Conservation (phyloP, 352 stramenopile species). For the Phytophthora hybrid region DNA sequence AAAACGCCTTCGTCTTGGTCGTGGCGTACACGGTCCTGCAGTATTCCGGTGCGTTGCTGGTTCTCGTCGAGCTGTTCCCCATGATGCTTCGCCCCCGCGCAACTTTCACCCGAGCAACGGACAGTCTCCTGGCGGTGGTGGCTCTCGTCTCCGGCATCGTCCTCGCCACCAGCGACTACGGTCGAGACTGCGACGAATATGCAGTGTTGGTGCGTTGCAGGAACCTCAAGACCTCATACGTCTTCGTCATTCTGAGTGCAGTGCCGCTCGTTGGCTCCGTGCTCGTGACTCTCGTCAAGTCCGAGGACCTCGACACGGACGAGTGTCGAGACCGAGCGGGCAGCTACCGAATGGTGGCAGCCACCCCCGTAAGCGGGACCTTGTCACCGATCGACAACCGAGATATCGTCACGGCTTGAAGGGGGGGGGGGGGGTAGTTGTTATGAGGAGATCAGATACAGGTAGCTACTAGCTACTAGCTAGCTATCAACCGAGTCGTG, state of each 20-base stretch:
- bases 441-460: neutral
- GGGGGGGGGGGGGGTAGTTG: neutral
- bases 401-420: constrained; percentile 24
- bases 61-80: constrained; percentile 43
- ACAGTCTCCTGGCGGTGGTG: constrained; percentile 39
- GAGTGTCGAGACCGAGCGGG: constrained; percentile 37
- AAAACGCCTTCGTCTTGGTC: constrained; percentile 36
- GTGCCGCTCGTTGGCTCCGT: constrained; percentile 44
- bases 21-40: constrained; percentile 35
- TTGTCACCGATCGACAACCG: constrained; percentile 22
- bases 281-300: constrained; percentile 43
- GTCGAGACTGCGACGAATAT: constrained; percentile 44
- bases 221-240: constrained; percentile 46
- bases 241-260: constrained; percentile 48
- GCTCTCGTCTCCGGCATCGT: constrained; percentile 40
- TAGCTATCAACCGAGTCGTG: neutral
- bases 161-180: constrained; percentile 38
- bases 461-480: neutral
- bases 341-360: constrained; percentile 35
- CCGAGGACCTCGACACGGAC: constrained; percentile 10
- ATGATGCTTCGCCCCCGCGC: constrained; percentile 39
- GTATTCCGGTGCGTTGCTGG: constrained; percentile 36
- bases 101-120: constrained; percentile 36
- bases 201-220: constrained; percentile 43
- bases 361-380: constrained; percentile 17